phyloP scores from a whole-genome alignment of 305 asterid species.

The Plantago lanceolata region DNA sequence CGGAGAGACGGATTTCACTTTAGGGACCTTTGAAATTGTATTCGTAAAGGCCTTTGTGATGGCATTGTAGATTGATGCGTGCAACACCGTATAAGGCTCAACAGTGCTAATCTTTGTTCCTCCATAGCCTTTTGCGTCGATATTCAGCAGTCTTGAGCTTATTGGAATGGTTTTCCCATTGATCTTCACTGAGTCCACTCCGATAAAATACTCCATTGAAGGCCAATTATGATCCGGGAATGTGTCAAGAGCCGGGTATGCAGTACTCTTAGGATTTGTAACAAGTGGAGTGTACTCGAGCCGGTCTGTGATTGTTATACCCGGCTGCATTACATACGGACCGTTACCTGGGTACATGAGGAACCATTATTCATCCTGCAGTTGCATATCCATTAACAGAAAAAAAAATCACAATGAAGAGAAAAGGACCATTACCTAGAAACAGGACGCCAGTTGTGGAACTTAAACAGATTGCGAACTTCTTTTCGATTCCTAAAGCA shows the following conservation, averaged over 20 bases:
- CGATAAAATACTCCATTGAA: slow-evolving; percentile 42
- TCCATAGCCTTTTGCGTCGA: slow-evolving; percentile 35
- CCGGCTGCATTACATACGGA: slow-evolving; percentile 37
- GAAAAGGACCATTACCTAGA: too few relatives aligned
- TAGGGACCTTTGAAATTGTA: slow-evolving; percentile 28
- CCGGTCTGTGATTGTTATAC: slow-evolving; percentile 13
- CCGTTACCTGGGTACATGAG: slow-evolving; percentile 4
- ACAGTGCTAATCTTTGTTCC: slow-evolving; percentile 44
- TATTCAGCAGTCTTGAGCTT: slow-evolving; percentile 23
- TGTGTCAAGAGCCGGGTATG: slow-evolving; percentile 3
- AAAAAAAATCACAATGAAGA: too few relatives aligned
- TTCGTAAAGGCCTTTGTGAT: slow-evolving; percentile 28
- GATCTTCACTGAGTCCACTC: slow-evolving; percentile 29
- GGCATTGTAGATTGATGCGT: slow-evolving; percentile 33
- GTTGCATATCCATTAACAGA: too few relatives aligned
- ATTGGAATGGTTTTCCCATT: slow-evolving; percentile 27
- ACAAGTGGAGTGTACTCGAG: slow-evolving; percentile 42
- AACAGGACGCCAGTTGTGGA: slow-evolving; percentile 31
- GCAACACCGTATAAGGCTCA: slow-evolving; percentile 34
- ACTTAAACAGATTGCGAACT: slow-evolving; percentile 38
- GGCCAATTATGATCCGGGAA: slow-evolving; percentile 30
- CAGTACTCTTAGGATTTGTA: slow-evolving; percentile 31
- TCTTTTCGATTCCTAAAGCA: slow-evolving; percentile 24
- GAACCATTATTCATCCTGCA: too few relatives aligned
- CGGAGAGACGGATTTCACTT: slow-evolving; percentile 26